Percentiles rank a stretch among this genome's conserved stretches.
Evolutionary conservation across 306 rosid genomes (phyloP).

Genomic region (Cicer yamashitae): DNA sequence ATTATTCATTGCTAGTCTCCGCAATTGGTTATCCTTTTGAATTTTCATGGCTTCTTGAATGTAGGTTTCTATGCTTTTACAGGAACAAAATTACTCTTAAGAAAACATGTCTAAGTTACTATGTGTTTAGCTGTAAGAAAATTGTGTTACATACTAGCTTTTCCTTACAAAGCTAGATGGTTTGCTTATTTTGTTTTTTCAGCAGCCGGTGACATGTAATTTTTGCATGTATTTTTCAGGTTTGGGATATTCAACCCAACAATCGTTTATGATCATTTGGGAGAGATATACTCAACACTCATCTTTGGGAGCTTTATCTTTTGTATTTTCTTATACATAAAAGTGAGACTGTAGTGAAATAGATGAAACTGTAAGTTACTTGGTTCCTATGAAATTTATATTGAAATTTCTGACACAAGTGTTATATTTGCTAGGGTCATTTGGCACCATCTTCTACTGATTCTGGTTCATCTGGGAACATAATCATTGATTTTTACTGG

Average conservation of each 20-base stretch:
- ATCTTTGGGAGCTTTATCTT: conserved; percentile 89
- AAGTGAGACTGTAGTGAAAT: conserved; percentile 63
- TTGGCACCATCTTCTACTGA: conserved; percentile 92
- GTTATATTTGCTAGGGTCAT: conserved; percentile 68
- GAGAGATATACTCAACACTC: conserved; percentile 90
- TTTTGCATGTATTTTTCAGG: conserved; percentile 62
- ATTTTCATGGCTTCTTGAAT: conserved; percentile 16
- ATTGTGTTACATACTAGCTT: conserved; percentile 8
- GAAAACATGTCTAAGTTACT: conserved; percentile 5
- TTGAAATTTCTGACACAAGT: conserved; percentile 42
- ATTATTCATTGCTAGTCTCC: not conserved
- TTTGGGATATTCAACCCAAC: conserved; percentile 87
- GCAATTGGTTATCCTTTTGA: conserved; percentile 2
- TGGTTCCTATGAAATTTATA: conserved; percentile 19
- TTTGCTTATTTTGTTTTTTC: conserved; percentile 11
- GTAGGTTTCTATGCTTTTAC: conserved; percentile 14
- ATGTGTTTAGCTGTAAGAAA: conserved; percentile 12
- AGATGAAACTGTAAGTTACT: not conserved
- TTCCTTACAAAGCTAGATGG: conserved; percentile 23
- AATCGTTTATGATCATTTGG: conserved; percentile 89
- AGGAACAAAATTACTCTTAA: conserved; percentile 24
- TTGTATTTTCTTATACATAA: conserved; percentile 83
- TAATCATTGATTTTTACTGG: conserved; percentile 96
- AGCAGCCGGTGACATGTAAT: not conserved
- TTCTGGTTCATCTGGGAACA: conserved; percentile 87